A percentile compares a stretch with the other conserved stretches of the same genome.
phyloP scores from a whole-genome alignment of 495 filamentous ascomycete species.

The Oleoguttula mirabilis region DNA sequence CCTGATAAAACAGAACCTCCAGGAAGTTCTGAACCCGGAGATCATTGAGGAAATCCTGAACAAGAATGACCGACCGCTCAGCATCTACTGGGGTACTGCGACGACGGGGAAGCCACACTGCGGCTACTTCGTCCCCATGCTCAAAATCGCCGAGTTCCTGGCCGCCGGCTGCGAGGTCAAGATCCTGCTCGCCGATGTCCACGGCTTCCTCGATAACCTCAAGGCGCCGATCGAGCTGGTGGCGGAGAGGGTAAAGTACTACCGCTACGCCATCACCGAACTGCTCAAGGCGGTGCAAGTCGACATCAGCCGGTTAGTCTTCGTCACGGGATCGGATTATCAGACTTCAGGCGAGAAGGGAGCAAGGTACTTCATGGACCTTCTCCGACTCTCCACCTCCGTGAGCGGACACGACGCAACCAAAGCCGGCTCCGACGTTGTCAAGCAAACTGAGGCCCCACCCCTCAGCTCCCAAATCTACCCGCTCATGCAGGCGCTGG shows the following conservation, averaged over 20 bases:
- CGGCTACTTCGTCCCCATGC: slow-evolving; percentile 71
- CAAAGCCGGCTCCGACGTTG: slow-evolving; percentile 82
- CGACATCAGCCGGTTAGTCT: slow-evolving; percentile 63
- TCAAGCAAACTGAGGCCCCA: slow-evolving; percentile 74
- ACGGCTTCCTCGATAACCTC: slow-evolving; percentile 69
- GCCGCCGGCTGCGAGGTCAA: slow-evolving; percentile 59
- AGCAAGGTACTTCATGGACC: slow-evolving; percentile 58
- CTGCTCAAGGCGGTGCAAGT: slow-evolving; percentile 30
- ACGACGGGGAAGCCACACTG: slow-evolving; percentile 70
- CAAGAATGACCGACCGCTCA: slow-evolving; percentile 55
- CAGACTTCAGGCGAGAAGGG: slow-evolving; percentile 40
- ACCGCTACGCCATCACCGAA: slow-evolving; percentile 28
- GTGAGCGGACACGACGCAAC: slow-evolving; percentile 52
- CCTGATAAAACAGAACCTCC: slow-evolving; percentile 69
- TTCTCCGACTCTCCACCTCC: slow-evolving; percentile 37
- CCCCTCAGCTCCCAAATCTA: slow-evolving; percentile 74
- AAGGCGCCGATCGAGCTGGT: slow-evolving; percentile 87
- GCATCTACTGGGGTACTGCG: slow-evolving; percentile 84
- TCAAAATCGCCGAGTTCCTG: slow-evolving; percentile 86
- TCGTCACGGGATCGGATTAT: slow-evolving; percentile 77
- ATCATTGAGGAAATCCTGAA: slow-evolving; percentile 65
- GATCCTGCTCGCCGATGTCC: slow-evolving; percentile 40
- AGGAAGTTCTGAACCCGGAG: slow-evolving; percentile 75
- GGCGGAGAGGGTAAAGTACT: slow-evolving; percentile 40
- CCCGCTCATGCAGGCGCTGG: slow-evolving; percentile 76